Percentiles rank a stretch among this genome's conserved stretches.
These are phyloP conservation scores for Metroxylon sagu DNA, from an alignment of 176 grass and related monocot species.

Conservation along the genomic window DNA sequence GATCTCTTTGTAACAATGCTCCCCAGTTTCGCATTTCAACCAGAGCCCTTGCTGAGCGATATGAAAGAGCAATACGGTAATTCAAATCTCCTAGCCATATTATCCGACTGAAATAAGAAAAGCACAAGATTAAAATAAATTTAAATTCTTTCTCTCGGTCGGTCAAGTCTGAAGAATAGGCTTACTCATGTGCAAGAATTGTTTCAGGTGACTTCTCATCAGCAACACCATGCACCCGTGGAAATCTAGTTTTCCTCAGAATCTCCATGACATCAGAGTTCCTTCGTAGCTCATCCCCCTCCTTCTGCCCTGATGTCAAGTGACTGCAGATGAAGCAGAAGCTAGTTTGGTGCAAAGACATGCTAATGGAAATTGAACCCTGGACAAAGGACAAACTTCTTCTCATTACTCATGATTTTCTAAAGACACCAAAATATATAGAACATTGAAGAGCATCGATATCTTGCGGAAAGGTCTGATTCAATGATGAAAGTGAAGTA, in stretches of 20 bases:
- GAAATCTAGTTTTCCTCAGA: slow-evolving; percentile 86
- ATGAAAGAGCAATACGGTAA: slow-evolving; percentile 89
- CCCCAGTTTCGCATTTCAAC: slow-evolving; percentile 95
- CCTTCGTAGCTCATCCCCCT: slow-evolving; percentile 75
- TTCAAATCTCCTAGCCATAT: slow-evolving; percentile 99
- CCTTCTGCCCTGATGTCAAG: slow-evolving; percentile 89
- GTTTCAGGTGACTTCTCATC: slow-evolving; percentile 65
- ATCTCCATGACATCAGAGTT: slow-evolving; percentile 88
- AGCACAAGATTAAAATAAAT: background rate
- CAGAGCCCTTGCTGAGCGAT: slow-evolving; percentile 82
- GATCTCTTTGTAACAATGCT: slow-evolving; percentile 79
- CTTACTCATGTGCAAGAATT: slow-evolving; percentile 88
- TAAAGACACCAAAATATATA: background rate
- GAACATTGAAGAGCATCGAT: no score
- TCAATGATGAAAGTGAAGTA: no score
- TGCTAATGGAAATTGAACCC: slow-evolving; percentile 97
- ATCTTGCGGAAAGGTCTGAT: no score
- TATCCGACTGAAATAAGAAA: slow-evolving; percentile 52
- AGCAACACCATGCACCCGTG: slow-evolving; percentile 45
- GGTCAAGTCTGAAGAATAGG: background rate
- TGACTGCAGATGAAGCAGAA: slow-evolving; percentile 97
- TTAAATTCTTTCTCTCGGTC: no score
- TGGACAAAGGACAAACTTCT: slow-evolving; percentile 8
- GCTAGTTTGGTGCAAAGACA: slow-evolving; percentile 87
- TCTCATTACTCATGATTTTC: background rate